Percentiles rank a stretch among this genome's conserved stretches.
Evolutionary conservation across 2,329 filamentous ascomycete genomes (phyloP).

Genomic region (Arachnomyces sp.): DNA sequence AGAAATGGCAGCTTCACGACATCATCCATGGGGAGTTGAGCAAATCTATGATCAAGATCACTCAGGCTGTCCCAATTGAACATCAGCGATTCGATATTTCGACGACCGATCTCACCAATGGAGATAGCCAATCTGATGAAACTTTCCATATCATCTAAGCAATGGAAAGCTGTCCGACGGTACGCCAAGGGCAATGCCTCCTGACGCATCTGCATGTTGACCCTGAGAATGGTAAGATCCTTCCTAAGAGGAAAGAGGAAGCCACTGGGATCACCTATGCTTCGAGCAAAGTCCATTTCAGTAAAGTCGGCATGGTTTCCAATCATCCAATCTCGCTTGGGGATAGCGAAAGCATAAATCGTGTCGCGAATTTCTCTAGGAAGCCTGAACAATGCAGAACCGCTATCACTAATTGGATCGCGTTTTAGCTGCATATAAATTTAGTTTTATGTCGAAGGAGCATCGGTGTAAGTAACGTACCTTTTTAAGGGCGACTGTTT

Average conservation of each 20-base stretch:
- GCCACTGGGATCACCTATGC: background rate
- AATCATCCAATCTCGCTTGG: background rate
- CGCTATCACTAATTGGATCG: background rate
- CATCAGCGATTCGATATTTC: background rate
- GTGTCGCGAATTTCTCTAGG: background rate
- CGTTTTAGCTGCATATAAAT: background rate
- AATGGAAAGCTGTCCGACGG: background rate
- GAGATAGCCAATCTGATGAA: background rate
- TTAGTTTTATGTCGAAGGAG: too few species aligned
- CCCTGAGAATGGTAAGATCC: background rate
- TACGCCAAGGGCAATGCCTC: conserved; percentile 1
- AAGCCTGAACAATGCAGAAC: background rate
- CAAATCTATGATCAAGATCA: background rate
- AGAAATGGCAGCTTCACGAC: background rate
- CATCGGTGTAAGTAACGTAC: background rate
- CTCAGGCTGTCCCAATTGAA: background rate
- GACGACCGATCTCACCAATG: background rate
- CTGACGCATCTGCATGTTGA: conserved; percentile 1
- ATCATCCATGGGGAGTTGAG: background rate
- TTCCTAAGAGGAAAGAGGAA: background rate
- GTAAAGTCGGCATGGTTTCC: background rate
- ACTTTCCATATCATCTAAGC: background rate
- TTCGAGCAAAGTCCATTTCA: background rate
- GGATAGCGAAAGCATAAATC: background rate
- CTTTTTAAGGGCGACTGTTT: background rate